Base-by-base conservation (phyloP, 2,329 filamentous ascomycete genomes). In the Zymoseptoria ardabiliae region DNA sequence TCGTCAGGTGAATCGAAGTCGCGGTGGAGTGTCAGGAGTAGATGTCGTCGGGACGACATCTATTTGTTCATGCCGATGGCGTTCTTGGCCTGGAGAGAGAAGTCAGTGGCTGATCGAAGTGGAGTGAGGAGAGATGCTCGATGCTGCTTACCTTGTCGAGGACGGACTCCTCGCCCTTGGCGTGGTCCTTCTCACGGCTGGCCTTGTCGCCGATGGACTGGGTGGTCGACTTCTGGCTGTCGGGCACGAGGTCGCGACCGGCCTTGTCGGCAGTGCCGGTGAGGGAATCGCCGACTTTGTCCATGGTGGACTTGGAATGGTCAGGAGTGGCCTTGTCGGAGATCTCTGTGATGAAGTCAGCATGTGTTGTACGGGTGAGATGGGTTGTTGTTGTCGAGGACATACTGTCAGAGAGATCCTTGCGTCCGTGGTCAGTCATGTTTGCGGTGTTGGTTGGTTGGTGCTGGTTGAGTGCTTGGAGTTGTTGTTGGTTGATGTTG, bases 341-440 rank as follows among this genome's bases (percentile, higher is more conserved):
- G 63, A 78, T 74, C 81, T 85, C 81, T 75, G 76, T 70, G 53
- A 50, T 41, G 50, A 21, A 20, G 68, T 71, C 59, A 71, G 67
- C 61, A 25, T 58, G 11, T 25, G 51, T n/a, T 53, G 23, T 45
- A 56, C 22, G 54, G 52, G 17, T 56, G 55, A 28, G 53, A 41
- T 13, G 25, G 48, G 59, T n/a, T n/a, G n/a, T n/a, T n/a, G 17
- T 45, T 17, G 17, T n/a, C 13, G 22, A 57, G 28, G 57, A 67
- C 70, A 56, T 66, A 73, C 75, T 82, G 72, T 77, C 78, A 66
- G 73, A 69, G 74, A 84, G 79, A 74, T 84, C 82, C 76, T 86
- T 86, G 81, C 84, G 83, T 70, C 78, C 79, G 68, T 74, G 57
- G 75, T 86, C 84, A 79, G 84, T 82, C 82, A 85, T 85, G 72